These are phyloP conservation scores for Fomitopsis serialis DNA, from an alignment of 768 basidiomycete species.

Conservation along the genomic window DNA sequence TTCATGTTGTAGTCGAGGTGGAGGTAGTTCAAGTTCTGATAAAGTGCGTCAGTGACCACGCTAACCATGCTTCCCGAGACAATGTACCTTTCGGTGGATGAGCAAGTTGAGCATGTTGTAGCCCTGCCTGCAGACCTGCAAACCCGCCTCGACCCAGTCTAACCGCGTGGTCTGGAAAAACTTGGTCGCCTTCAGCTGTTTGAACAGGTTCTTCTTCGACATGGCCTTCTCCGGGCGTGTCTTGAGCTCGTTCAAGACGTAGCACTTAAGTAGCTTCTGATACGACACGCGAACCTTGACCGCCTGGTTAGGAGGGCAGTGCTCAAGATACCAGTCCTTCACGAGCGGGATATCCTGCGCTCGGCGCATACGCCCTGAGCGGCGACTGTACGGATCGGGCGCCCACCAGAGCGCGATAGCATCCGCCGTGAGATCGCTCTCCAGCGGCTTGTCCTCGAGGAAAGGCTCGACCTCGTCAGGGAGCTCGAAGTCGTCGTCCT, in stretches of 20 bases:
- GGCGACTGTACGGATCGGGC: conserved; percentile 89
- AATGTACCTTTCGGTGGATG: conserved; percentile 89
- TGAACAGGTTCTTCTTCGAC: conserved; percentile 96
- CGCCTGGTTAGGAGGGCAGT: conserved; percentile 92
- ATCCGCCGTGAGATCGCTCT: conserved; percentile 91
- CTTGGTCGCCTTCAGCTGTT: conserved; percentile 95
- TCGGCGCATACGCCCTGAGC: conserved; percentile 88
- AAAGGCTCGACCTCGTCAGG: conserved; percentile 78
- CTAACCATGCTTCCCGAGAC: neutral
- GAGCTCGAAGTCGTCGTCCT: conserved; percentile 85
- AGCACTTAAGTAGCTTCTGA: conserved; percentile 95
- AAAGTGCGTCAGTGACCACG: neutral
- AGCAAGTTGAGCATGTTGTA: conserved; percentile 99
- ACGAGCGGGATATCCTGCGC: conserved; percentile 95
- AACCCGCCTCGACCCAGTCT: conserved; percentile 98
- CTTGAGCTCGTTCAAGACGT: conserved; percentile 90
- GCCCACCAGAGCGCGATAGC: conserved; percentile 99
- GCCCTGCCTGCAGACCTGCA: conserved; percentile 97
- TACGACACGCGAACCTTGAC: conserved; percentile 99
- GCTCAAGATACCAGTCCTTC: conserved; percentile 98
- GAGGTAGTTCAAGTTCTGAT: conserved; percentile 81
- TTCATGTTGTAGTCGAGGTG: conserved; percentile 99
- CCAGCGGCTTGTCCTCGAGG: conserved; percentile 70
- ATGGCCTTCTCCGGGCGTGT: conserved; percentile 90
- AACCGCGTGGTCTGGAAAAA: conserved; percentile 98